Evolutionary conservation across 2,329 filamentous ascomycete species (phyloP).

Genomic region (Epichloe brachyelytri): DNA sequence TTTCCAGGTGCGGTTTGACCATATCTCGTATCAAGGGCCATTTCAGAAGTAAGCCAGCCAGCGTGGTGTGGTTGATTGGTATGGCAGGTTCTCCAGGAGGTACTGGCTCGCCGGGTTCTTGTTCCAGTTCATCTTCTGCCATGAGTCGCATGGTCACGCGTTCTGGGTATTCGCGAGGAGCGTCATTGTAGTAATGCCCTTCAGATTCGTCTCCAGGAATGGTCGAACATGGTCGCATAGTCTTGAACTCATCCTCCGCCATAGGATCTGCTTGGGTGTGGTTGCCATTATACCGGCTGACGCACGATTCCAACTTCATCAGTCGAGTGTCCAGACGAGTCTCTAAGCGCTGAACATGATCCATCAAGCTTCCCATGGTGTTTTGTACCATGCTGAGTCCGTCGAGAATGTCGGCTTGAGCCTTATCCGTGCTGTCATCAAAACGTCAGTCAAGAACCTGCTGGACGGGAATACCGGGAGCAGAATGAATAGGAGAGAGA

Average conservation of each 20-base stretch:
- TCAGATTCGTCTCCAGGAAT: conserved; percentile 4
- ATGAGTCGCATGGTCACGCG: conserved; percentile 16
- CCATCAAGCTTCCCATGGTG: conserved; percentile 23
- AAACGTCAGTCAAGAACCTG: conserved; percentile 5
- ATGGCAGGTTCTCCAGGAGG: conserved; percentile 54
- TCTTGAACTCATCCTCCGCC: conserved; percentile 18
- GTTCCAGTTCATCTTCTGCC: conserved; percentile 36
- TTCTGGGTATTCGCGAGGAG: conserved; percentile 16
- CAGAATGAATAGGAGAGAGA: not conserved
- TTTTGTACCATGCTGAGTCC: conserved; percentile 31
- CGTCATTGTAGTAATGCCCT: conserved; percentile 11
- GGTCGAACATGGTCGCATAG: conserved; percentile 11
- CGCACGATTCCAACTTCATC: conserved; percentile 21
- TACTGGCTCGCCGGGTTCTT: conserved; percentile 37
- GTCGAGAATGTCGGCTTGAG: conserved; percentile 46
- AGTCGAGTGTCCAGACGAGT: conserved; percentile 25
- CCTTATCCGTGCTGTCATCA: conserved; percentile 41
- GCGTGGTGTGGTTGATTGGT: conserved; percentile 75
- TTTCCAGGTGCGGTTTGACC: conserved; percentile 37
- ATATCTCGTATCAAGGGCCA: conserved; percentile 58
- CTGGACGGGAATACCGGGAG: not conserved
- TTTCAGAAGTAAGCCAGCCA: conserved; percentile 68
- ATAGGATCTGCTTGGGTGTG: conserved; percentile 16
- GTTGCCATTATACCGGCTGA: conserved; percentile 5
- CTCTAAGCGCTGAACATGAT: conserved; percentile 27